Conservation (phyloP, 257 asterid genomes). For the Nicotiana sylvestris region DNA sequence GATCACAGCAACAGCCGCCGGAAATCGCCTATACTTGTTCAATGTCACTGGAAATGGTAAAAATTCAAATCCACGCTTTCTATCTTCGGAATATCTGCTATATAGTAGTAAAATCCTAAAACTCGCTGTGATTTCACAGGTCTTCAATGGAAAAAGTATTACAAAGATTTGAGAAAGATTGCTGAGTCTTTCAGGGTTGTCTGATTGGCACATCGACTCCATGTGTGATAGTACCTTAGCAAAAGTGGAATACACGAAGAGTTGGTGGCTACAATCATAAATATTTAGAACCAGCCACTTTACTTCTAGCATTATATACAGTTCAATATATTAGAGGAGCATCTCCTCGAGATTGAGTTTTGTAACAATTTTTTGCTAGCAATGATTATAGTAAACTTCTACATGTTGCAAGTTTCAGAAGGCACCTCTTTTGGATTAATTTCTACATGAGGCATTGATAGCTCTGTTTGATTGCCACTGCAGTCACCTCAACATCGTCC, state of each 20-base stretch:
- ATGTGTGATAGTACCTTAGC: not conserved
- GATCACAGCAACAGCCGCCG: constrained; percentile 95
- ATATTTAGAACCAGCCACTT: not conserved
- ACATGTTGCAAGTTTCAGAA: not conserved
- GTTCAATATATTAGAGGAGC: not conserved
- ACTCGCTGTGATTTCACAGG: constrained; percentile 43
- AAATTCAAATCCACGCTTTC: not conserved
- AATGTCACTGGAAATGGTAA: constrained; percentile 76
- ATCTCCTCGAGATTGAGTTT: constrained; percentile 1
- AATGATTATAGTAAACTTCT: not conserved
- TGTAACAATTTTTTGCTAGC: not conserved
- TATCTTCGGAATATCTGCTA: constrained; percentile 1
- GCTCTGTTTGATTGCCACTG: not conserved
- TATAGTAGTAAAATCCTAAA: not conserved
- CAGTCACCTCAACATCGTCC: not conserved
- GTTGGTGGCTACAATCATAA: not conserved
- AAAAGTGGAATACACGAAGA: not conserved
- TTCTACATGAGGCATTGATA: not conserved
- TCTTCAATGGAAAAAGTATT: constrained; percentile 94
- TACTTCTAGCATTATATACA: not conserved
- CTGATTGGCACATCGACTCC: constrained; percentile 18
- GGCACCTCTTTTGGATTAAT: not conserved
- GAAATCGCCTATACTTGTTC: constrained; percentile 91
- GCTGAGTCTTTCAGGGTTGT: constrained; percentile 80
- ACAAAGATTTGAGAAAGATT: constrained; percentile 75